Base-by-base conservation (phyloP, 305 asterid genomes). In the Rubia peregrina region DNA sequence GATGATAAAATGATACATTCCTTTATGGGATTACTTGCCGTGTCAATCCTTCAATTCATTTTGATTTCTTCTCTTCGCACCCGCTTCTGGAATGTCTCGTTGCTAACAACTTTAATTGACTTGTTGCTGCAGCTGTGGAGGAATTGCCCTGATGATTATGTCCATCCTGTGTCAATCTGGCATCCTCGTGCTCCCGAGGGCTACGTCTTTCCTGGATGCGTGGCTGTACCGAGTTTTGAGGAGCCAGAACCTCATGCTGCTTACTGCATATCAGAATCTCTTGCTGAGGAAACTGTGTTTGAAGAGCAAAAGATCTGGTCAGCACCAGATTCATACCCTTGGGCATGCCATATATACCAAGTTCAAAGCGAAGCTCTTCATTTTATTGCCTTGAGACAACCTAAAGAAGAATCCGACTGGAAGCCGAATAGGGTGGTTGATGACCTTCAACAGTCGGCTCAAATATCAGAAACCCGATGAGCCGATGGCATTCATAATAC, bases 111-210 rank as follows among this genome's bases (percentile, higher is more conserved):
- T 42, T 9, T 40, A 49, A 41, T 57, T 26, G 67, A 22, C 48
- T 51, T 63, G 59, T 43, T 30, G 70, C 14, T 79, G 72, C 81
- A 87, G 97, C 91, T 95, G 22, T 95, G 99, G 98, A 91, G 99
- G 78, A 95, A 90, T 70, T 95, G 98, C 78, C 59, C 76, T 5
- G 99, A 88, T 73, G 81, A 73, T 59, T 77, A 77, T 33, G 30
- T 46, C 9, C 65, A 61, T 63, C 85, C 87, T 0, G 90, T 95
- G 63, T 88, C 99, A 41, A 88, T 95, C 56, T 95, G 99, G 99
- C 93, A 78, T 56, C 97, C 99, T 42, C 96, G 97, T 68, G 89
- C 99, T 7, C 98, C 99, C 0, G 90, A 86, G 75, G 99, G 99
- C 61, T 95, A 84, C 14, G 88, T 87, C 55, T 84, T 97, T 44